These are phyloP conservation scores for Suillus subaureus DNA, from an alignment of 768 basidiomycete genomes.

Conservation along the genomic window DNA sequence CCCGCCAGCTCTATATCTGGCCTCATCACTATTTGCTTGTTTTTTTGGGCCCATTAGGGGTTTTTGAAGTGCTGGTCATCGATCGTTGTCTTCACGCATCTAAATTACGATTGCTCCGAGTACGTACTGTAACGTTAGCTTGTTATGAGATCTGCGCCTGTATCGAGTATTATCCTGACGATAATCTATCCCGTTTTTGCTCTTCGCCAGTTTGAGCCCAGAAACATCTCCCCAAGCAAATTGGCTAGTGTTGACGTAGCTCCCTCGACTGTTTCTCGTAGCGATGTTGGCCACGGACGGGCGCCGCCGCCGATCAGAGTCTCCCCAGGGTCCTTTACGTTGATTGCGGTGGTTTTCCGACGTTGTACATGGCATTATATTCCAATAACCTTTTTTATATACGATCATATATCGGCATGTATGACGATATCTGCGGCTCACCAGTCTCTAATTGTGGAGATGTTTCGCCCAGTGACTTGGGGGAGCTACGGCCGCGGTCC, in stretches of 20 bases:
- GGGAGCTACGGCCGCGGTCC: background rate
- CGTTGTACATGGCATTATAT: too few species aligned
- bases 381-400: too few species aligned
- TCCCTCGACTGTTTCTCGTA: background rate
- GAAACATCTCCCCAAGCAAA: background rate
- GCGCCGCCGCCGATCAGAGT: too few species aligned
- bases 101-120: background rate
- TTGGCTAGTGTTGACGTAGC: background rate
- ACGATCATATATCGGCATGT: too few species aligned
- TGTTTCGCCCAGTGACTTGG: background rate
- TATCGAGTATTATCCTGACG: conserved; percentile 6
- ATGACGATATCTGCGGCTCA: too few species aligned
- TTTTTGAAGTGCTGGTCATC: conserved; percentile 7
- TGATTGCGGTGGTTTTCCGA: too few species aligned
- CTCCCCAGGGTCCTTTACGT: too few species aligned
- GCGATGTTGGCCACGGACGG: background rate
- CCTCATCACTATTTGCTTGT: conserved; percentile 5
- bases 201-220: background rate
- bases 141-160: conserved; percentile 1
- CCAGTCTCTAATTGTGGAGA: background rate
- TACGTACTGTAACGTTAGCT: conserved; percentile 9
- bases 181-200: conserved; percentile 2
- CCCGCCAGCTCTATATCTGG: background rate
- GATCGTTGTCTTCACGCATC: background rate
- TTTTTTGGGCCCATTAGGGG: conserved; percentile 5